Conservation (phyloP, 1,284 basidiomycete species). For the Vanrija humicola region DNA sequence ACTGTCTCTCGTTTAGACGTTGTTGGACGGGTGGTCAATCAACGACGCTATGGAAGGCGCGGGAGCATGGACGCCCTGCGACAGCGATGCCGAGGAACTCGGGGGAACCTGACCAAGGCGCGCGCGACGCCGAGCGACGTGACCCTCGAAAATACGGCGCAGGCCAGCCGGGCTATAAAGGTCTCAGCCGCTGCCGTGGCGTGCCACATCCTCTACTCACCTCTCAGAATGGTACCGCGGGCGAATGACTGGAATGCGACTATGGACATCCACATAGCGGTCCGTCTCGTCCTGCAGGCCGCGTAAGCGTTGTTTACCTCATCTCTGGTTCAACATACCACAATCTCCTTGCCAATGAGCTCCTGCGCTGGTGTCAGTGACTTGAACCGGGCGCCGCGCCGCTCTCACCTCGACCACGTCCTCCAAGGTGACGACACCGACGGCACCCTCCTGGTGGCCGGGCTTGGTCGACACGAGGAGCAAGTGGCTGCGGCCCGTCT, state of each 20-base stretch:
- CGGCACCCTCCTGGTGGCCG: conserved; percentile 63
- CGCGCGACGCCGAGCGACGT: conserved; percentile 26
- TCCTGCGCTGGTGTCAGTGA: conserved; percentile 20
- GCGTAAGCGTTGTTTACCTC: not conserved
- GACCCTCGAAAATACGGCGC: conserved; percentile 39
- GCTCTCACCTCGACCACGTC: conserved; percentile 52
- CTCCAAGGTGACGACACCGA: conserved; percentile 66
- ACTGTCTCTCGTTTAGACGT: not conserved
- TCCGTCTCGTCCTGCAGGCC: conserved; percentile 46
- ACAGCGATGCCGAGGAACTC: not conserved
- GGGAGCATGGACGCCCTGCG: too few species aligned
- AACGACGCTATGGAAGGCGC: conserved; percentile 8
- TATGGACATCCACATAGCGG: conserved; percentile 42
- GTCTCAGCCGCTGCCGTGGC: not conserved
- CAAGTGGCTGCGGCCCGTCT: conserved; percentile 88
- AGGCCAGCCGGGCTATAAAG: conserved; percentile 16
- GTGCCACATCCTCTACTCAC: too few species aligned
- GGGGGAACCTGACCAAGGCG: conserved; percentile 6
- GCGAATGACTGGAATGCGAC: conserved; percentile 18
- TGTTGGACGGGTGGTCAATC: conserved; percentile 16
- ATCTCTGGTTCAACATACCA: conserved; percentile 20
- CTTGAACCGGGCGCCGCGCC: not conserved
- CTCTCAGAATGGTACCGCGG: not conserved
- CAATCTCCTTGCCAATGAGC: conserved; percentile 44
- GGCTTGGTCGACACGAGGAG: conserved; percentile 77